A percentile compares a stretch with the other conserved stretches of the same genome.
phyloP scores from a whole-genome alignment of 2,329 filamentous ascomycete genomes.

The Stemphylium beticola region DNA sequence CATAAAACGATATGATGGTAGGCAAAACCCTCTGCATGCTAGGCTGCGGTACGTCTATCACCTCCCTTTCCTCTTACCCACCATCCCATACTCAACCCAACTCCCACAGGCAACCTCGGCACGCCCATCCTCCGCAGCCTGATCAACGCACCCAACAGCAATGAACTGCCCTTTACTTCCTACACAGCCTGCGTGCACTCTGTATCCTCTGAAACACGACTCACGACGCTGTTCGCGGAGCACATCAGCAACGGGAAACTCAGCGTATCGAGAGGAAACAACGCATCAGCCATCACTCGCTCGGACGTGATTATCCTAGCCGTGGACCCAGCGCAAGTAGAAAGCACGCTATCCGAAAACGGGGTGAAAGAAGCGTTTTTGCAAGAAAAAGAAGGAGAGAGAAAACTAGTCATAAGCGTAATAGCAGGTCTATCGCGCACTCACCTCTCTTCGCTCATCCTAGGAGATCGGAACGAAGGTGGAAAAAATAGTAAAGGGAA shows the following conservation, averaged over 20 bases:
- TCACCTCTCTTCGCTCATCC: background rate
- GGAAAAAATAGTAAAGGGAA: too few relatives aligned
- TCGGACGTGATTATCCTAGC: background rate
- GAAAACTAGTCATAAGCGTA: background rate
- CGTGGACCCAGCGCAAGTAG: background rate
- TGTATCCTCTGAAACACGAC: background rate
- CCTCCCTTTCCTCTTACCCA: background rate
- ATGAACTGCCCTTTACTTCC: background rate
- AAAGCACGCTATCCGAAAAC: background rate
- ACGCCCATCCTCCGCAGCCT: background rate
- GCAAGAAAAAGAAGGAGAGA: background rate
- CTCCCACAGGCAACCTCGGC: background rate
- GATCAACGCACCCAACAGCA: background rate
- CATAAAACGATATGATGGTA: constrained; percentile 9
- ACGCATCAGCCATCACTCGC: background rate
- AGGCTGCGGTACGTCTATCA: constrained; percentile 34
- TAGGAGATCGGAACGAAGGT: too few relatives aligned
- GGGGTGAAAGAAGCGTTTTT: background rate
- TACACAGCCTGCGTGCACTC: constrained; percentile 1
- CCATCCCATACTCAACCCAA: too few relatives aligned
- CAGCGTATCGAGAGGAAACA: background rate
- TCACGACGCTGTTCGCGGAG: background rate
- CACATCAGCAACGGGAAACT: background rate
- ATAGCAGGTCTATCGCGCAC: constrained; percentile 1
- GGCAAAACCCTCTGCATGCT: constrained; percentile 32